phyloP scores from a whole-genome alignment of 768 basidiomycete species.

The Tulasnella sp. region DNA sequence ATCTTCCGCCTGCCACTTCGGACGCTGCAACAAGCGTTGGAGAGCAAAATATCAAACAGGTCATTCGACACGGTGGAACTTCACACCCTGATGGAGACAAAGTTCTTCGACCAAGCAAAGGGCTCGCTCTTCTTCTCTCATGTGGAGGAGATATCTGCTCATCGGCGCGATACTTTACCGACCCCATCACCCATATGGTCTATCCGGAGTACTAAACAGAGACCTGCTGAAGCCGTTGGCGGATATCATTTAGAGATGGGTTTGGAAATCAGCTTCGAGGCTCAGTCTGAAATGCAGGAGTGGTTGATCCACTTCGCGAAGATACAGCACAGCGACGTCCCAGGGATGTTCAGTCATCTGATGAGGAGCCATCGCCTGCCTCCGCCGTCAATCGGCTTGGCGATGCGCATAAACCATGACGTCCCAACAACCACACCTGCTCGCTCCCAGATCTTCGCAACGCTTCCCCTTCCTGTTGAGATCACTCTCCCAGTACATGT shows the following conservation, averaged over 20 bases:
- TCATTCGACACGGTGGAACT: background rate
- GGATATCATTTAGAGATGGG: too few species aligned
- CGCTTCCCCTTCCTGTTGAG: conserved; percentile 33
- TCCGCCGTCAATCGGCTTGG: background rate
- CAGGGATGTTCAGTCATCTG: background rate
- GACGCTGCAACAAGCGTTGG: conserved; percentile 21
- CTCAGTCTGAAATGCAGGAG: too few species aligned
- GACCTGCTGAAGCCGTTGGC: too few species aligned
- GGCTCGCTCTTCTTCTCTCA: conserved; percentile 28
- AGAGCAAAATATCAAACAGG: conserved; percentile 19
- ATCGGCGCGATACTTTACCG: too few species aligned
- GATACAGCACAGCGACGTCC: background rate
- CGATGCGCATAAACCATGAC: background rate
- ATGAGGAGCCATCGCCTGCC: background rate
- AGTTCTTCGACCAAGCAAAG: conserved; percentile 27
- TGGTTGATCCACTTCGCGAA: background rate
- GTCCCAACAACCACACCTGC: background rate
- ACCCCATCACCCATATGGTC: too few species aligned
- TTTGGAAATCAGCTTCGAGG: too few species aligned
- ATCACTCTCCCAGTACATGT: conserved; percentile 38
- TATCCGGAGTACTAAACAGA: too few species aligned
- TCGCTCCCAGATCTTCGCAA: conserved; percentile 30
- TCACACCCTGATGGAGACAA: background rate
- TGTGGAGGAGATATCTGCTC: too few species aligned
- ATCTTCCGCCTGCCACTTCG: conserved; percentile 39